These are phyloP conservation scores for Lobosporangium transversale DNA, from an alignment of 192 early-diverging fungal genomes.

Conservation along the genomic window DNA sequence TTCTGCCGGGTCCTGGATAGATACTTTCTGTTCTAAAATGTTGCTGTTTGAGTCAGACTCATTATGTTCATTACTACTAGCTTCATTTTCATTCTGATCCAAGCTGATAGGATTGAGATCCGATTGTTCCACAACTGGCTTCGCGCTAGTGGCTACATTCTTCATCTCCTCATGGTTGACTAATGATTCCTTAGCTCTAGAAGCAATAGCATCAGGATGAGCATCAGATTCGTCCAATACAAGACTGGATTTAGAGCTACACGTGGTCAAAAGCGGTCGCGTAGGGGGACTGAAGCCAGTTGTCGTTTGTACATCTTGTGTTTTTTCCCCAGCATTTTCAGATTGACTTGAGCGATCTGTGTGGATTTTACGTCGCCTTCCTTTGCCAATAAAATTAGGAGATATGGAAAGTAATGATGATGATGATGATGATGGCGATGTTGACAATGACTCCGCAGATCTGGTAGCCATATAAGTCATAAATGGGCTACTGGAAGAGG, in stretches of 20 bases:
- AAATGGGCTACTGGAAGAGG: constrained; percentile 1
- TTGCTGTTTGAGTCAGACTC: constrained; percentile 7
- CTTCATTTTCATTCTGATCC: not conserved
- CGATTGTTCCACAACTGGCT: too few species aligned
- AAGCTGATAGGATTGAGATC: not conserved
- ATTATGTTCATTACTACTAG: constrained; percentile 5
- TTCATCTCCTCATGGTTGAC: constrained; percentile 7
- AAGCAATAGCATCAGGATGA: constrained; percentile 9
- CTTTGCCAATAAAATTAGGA: constrained; percentile 12
- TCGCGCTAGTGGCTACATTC: not conserved
- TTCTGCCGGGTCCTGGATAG: too few species aligned
- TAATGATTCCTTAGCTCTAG: constrained; percentile 16
- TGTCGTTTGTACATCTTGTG: not conserved
- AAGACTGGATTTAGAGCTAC: not conserved
- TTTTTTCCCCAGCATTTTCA: not conserved
- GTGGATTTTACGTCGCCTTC: constrained; percentile 35
- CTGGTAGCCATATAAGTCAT: too few species aligned
- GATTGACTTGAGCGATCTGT: constrained; percentile 13
- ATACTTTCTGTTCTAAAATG: not conserved
- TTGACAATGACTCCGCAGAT: too few species aligned
- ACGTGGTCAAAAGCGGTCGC: too few species aligned
- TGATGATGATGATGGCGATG: not conserved
- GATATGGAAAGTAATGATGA: not conserved
- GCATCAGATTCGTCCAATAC: not conserved
- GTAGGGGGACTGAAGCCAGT: constrained; percentile 13